Base-by-base conservation (phyloP, 768 basidiomycete genomes). In the Tephrocybe sp. region DNA sequence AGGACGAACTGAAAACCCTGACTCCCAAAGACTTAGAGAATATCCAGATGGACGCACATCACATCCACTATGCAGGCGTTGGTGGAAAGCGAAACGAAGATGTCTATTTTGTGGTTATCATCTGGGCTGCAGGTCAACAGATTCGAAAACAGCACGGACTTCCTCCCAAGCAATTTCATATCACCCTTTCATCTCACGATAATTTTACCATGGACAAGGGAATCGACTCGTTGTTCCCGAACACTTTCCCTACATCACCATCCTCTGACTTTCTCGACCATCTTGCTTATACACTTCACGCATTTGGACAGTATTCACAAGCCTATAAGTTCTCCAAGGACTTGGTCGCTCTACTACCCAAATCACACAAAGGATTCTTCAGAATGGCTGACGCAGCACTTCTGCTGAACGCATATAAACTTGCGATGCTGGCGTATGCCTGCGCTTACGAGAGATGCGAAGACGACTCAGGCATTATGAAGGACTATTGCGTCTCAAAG, bases 341-440 rank as follows among this genome's bases (percentile, higher is more conserved):
- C 15, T 60, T 78, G 4, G 68, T 76, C 44, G 39, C 54, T 14
- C 41, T 54, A 1, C 62, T 60, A 34, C 68, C 73, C 1, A 55
- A 67, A 0, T 73, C 74, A 0, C 68, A 74, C 41, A 73, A 70
- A 53, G 79, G 80, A 0, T 82, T 74, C 55, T 64, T 83, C 14
- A 66, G 84, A 44, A 65, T 83, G 7, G 82, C 66, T 18, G 80
- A 82, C 52, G 67, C 74, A 9, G 68, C 77, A 4, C 57, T 73
- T 12, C 58, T 61, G 26, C 53, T 61, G 4, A 59, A 61, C 3
- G 58, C 62, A 15, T 59, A 62, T 53, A 84, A 84, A 58, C 68
- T 80, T 11, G 74, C 80, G 0, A 83, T 84, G 78, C 68, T 84
- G 4, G 70, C 79, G 0, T 83, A 73, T 56, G 80, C 74, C n/a